Evolutionary conservation across 176 grass and related monocot genomes (phyloP).

Genomic region (Guadua angustifolia): DNA sequence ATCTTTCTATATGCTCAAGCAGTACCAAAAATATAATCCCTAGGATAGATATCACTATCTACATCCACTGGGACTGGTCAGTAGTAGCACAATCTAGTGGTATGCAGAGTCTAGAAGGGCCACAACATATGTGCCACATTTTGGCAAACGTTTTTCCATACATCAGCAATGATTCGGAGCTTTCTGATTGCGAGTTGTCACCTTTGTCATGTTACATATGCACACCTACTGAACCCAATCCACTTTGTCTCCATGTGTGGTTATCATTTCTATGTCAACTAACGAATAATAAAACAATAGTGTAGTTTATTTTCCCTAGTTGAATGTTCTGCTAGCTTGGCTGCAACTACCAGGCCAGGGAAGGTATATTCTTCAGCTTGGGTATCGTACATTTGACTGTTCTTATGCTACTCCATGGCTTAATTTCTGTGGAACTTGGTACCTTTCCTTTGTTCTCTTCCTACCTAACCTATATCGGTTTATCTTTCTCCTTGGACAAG

Average conservation of each 20-base stretch:
- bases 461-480: too few relatives aligned
- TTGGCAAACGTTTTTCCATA: conserved; percentile 4
- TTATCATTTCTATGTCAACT: not conserved
- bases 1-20: not conserved
- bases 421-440: not conserved
- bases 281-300: not conserved
- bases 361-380: conserved; percentile 35
- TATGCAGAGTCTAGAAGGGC: not conserved
- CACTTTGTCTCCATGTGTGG: not conserved
- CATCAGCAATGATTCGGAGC: not conserved
- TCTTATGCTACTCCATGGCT: not conserved
- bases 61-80: not conserved
- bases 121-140: not conserved
- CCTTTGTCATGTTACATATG: conserved; percentile 1
- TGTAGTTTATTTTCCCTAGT: not conserved
- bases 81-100: not conserved
- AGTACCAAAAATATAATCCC: not conserved
- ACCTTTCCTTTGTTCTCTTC: not conserved
- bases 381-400: not conserved
- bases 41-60: not conserved
- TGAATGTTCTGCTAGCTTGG: not conserved
- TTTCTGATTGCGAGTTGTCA: conserved; percentile 23
- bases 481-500: conserved; percentile 6
- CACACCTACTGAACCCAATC: conserved; percentile 21
- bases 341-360: not conserved